Conservation (phyloP, 2,329 filamentous ascomycete species). For the Penicillium frequentans region DNA sequence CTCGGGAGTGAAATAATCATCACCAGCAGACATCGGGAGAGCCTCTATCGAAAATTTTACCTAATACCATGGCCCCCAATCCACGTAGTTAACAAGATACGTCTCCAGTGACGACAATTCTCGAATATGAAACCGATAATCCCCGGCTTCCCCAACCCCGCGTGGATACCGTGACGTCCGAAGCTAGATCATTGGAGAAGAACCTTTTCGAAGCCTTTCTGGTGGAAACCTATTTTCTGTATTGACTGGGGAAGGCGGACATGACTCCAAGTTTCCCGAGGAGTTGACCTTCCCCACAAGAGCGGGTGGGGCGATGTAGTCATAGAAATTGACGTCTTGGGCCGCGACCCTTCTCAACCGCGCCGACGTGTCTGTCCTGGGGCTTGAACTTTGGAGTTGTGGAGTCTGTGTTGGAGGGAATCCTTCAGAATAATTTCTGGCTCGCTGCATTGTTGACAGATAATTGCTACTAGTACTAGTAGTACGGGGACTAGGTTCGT, state of each 20-base stretch:
- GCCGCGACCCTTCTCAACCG: neutral
- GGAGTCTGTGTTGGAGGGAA: neutral
- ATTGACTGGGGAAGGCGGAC: neutral
- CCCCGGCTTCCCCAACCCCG: neutral
- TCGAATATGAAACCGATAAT: neutral
- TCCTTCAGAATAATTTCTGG: neutral
- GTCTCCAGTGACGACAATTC: neutral
- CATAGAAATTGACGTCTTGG: slow-evolving; percentile 19
- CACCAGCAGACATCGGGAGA: neutral
- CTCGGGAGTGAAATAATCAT: neutral
- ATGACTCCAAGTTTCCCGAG: neutral
- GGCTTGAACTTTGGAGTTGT: neutral
- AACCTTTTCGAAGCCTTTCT: neutral
- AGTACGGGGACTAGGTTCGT: too few species aligned
- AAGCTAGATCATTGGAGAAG: neutral
- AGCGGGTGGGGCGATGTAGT: slow-evolving; percentile 26
- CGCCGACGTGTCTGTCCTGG: neutral
- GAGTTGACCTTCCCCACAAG: slow-evolving; percentile 1
- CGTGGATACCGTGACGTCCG: neutral
- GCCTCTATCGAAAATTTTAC: too few species aligned
- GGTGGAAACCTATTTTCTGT: neutral
- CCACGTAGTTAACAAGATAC: too few species aligned
- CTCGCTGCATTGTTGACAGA: too few species aligned
- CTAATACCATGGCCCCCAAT: too few species aligned
- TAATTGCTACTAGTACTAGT: too few species aligned